phyloP scores from a whole-genome alignment of 371 early-diverging fungal species.

The Lichtheimia ramosa region DNA sequence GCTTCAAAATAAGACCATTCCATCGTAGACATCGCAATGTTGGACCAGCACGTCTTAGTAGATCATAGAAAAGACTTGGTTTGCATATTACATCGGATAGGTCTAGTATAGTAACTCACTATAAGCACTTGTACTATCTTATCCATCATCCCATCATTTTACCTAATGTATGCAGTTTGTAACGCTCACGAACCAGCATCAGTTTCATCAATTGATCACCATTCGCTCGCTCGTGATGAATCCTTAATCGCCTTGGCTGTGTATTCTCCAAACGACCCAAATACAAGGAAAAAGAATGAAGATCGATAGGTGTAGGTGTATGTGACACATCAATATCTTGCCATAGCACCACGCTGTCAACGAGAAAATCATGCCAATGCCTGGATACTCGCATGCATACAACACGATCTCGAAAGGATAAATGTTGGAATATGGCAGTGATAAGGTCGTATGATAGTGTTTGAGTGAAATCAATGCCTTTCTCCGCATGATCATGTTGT shows the following conservation, averaged over 20 bases:
- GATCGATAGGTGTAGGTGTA: conserved; percentile 3
- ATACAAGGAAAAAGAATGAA: conserved; percentile 13
- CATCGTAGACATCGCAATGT: conserved; percentile 17
- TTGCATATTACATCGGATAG: conserved; percentile 24
- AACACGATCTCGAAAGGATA: conserved; percentile 20
- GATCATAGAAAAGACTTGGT: conserved; percentile 15
- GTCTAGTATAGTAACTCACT: conserved; percentile 3
- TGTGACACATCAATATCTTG: conserved; percentile 19
- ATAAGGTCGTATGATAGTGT: conserved; percentile 25
- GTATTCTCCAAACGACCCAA: conserved; percentile 19
- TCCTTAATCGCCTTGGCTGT: conserved; percentile 11
- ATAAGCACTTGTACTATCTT: no score
- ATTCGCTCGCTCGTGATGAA: conserved; percentile 16
- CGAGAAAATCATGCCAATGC: conserved; percentile 20
- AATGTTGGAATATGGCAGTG: conserved; percentile 13
- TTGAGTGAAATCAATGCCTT: conserved; percentile 13
- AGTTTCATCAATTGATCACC: conserved; percentile 20
- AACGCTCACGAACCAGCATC: conserved; percentile 4
- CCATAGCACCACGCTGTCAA: conserved; percentile 19
- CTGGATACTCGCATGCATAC: conserved; percentile 23
- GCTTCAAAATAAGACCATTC: conserved; percentile 23
- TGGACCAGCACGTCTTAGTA: conserved; percentile 14
- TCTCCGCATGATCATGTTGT: not conserved
- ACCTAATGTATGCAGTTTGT: conserved; percentile 24
- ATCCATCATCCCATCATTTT: not conserved